Percentiles rank a stretch among this genome's conserved stretches.
These are phyloP conservation scores for Mesembryanthemum crystallinum DNA, from an alignment of 148 eudicot genomes.

Conservation along the genomic window DNA sequence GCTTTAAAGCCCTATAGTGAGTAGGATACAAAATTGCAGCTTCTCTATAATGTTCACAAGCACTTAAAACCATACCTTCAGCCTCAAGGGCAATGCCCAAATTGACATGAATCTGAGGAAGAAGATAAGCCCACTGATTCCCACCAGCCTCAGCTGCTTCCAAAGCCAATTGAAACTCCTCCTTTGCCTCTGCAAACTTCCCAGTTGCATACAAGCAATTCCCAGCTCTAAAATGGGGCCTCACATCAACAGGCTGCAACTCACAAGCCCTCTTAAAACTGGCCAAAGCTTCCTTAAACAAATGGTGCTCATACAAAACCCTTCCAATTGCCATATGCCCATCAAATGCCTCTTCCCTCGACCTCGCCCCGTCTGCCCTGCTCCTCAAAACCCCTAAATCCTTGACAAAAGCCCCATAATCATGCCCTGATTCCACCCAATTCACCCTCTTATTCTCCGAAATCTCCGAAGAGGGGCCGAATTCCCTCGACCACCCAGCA, in stretches of 20 bases:
- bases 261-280: constrained; percentile 91
- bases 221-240: constrained; percentile 91
- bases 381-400: constrained; percentile 80
- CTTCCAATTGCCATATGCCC: constrained; percentile 97
- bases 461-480: constrained; percentile 66
- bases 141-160: constrained; percentile 94
- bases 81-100: constrained; percentile 88
- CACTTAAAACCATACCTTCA: constrained; percentile 88
- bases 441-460: constrained; percentile 55
- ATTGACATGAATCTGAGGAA: constrained; percentile 95
- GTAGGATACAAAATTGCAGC: constrained; percentile 96
- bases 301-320: constrained; percentile 68
- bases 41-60: constrained; percentile 95
- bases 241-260: constrained; percentile 85
- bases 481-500: constrained; percentile 89
- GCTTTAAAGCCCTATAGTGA: constrained; percentile 93
- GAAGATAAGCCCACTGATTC: constrained; percentile 78
- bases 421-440: constrained; percentile 85
- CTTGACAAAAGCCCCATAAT: constrained; percentile 62
- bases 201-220: constrained; percentile 78
- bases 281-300: constrained; percentile 73
- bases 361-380: constrained; percentile 78
- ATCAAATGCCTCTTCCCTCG: constrained; percentile 89
- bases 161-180: constrained; percentile 67
- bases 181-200: constrained; percentile 52